These are phyloP conservation scores for Fragilaria crotonensis DNA, from an alignment of 108 stramenopile species.

Conservation along the genomic window DNA sequence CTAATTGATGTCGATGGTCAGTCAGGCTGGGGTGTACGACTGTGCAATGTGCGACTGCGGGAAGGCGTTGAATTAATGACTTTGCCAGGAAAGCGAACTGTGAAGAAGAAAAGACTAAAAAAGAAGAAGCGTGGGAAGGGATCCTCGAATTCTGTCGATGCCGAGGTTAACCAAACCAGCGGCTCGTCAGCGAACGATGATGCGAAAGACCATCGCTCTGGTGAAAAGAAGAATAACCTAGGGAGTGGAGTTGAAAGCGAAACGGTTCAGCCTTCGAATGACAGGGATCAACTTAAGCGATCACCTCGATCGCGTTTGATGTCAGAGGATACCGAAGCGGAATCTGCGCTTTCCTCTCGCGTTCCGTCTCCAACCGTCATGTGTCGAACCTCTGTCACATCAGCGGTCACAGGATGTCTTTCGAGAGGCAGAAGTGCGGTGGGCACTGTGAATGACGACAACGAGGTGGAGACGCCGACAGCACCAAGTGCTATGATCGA, in stretches of 20 bases:
- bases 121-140: slow-evolving; percentile 6
- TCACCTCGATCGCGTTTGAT: not conserved
- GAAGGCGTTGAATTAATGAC: slow-evolving; percentile 67
- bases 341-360: not conserved
- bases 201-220: not conserved
- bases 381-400: not conserved
- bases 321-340: not conserved
- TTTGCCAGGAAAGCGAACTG: slow-evolving; percentile 58
- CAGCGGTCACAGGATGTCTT: not conserved
- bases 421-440: too few relatives aligned
- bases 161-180: not conserved
- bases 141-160: not conserved
- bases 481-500: not conserved
- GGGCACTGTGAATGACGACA: not conserved
- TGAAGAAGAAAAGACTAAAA: slow-evolving; percentile 22
- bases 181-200: not conserved
- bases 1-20: slow-evolving; percentile 16
- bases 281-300: not conserved
- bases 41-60: slow-evolving; percentile 73
- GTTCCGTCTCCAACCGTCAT: not conserved
- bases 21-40: slow-evolving; percentile 72
- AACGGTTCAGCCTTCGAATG: not conserved
- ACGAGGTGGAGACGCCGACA: not conserved
- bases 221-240: not conserved
- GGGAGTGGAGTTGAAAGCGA: not conserved